Evolutionary conservation across 2,329 filamentous ascomycete genomes (phyloP).

Genomic region (Botrytis tulipae): DNA sequence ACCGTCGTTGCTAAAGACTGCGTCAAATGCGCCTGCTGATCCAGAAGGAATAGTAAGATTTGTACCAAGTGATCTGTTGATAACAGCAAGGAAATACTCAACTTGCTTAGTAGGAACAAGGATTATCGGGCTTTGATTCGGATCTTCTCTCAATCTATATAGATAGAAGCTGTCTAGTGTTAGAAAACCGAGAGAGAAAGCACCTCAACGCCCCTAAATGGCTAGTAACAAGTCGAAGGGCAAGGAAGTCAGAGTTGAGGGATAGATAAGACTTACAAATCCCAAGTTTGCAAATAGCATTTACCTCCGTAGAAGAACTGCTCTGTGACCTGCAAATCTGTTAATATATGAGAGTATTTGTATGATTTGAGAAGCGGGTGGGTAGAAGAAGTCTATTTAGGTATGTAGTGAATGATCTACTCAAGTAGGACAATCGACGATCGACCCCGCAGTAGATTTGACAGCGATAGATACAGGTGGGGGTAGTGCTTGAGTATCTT

Average conservation of each 20-base stretch:
- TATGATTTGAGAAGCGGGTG: background rate
- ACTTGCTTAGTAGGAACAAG: constrained; percentile 69
- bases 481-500: background rate
- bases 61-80: constrained; percentile 59
- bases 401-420: constrained; percentile 13
- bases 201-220: background rate
- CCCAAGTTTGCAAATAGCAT: constrained; percentile 64
- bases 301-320: constrained; percentile 53
- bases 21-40: constrained; percentile 54
- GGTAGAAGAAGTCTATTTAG: background rate
- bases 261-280: constrained; percentile 59
- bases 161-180: constrained; percentile 60
- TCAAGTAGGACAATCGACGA: background rate
- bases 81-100: constrained; percentile 57
- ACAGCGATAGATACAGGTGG: background rate
- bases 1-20: constrained; percentile 59
- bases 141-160: constrained; percentile 48
- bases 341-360: constrained; percentile 21
- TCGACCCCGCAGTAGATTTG: background rate
- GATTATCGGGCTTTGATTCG: constrained; percentile 55
- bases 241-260: constrained; percentile 2
- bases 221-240: background rate
- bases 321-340: constrained; percentile 5
- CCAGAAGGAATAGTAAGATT: constrained; percentile 56
- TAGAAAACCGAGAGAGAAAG: background rate